Evolutionary conservation across 2,329 filamentous ascomycete genomes (phyloP).

Genomic region (Penicillium nordicum): DNA sequence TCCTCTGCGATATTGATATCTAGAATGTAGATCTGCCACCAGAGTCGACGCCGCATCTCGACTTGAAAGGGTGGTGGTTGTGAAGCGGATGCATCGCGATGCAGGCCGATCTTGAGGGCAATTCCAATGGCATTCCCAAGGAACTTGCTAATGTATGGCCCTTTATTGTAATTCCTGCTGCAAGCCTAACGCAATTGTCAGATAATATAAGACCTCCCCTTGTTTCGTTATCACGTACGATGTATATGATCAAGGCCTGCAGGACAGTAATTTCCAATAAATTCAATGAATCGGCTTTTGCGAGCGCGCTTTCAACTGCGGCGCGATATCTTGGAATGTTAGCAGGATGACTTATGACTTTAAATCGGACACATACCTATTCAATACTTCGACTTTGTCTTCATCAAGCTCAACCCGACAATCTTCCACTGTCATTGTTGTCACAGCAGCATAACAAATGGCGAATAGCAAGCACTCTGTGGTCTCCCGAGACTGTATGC

Average conservation of each 20-base stretch:
- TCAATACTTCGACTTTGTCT: conserved; percentile 7
- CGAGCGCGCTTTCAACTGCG: conserved; percentile 7
- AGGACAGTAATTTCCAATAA: conserved; percentile 16
- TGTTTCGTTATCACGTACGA: conserved; percentile 11
- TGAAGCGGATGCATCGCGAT: conserved; percentile 8
- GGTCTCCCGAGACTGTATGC: conserved; percentile 12
- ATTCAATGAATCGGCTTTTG: conserved; percentile 10
- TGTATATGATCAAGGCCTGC: conserved; percentile 22
- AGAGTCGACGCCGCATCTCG: conserved; percentile 14
- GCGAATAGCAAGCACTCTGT: conserved; percentile 17
- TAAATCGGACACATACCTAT: conserved; percentile 4
- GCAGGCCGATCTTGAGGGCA: conserved; percentile 14
- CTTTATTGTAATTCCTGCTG: conserved; percentile 11
- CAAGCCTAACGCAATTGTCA: conserved; percentile 11
- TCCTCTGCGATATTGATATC: conserved; percentile 8
- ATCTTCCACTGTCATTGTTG: background rate
- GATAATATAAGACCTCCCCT: background rate
- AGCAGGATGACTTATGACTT: background rate
- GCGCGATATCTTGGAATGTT: conserved; percentile 15
- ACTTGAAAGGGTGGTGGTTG: conserved; percentile 15
- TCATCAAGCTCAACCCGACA: conserved; percentile 9
- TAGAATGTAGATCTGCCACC: conserved; percentile 1
- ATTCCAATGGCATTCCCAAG: conserved; percentile 11
- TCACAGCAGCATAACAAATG: conserved; percentile 19
- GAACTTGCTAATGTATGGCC: conserved; percentile 9